phyloP scores from a whole-genome alignment of 768 basidiomycete genomes.

The Baorangia bicolor region DNA sequence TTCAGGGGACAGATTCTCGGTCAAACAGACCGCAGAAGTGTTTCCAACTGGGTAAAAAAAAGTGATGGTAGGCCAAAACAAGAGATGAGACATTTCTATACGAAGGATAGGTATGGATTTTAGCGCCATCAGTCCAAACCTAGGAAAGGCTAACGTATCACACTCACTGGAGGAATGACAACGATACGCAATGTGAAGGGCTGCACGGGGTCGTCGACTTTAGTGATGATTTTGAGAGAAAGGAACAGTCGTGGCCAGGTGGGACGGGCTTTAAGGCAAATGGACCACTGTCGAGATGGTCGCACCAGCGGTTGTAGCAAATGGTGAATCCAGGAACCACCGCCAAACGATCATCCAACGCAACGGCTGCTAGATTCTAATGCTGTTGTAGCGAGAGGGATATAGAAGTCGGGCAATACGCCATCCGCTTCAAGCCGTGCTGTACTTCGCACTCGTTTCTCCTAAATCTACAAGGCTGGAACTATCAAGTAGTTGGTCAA shows the following conservation, averaged over 20 bases:
- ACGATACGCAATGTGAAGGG: neutral
- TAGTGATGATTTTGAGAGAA: neutral
- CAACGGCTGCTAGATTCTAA: neutral
- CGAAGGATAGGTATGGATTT: neutral
- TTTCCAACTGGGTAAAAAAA: conserved; percentile 63
- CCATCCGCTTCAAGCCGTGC: neutral
- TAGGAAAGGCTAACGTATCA: neutral
- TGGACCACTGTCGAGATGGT: neutral
- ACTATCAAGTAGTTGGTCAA: neutral
- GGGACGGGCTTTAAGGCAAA: neutral
- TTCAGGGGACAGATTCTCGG: conserved; percentile 47
- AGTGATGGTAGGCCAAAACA: conserved; percentile 20
- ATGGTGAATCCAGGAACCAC: neutral
- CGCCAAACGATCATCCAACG: neutral
- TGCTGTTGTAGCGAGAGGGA: neutral
- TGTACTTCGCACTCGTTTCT: neutral
- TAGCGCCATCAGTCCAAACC: neutral
- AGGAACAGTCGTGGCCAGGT: neutral
- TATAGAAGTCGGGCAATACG: neutral
- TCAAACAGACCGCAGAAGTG: conserved; percentile 51
- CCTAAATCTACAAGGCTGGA: neutral
- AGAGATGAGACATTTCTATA: conserved; percentile 15
- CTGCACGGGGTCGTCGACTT: neutral
- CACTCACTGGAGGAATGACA: neutral
- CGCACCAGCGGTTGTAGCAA: neutral